A percentile compares a stretch with the other conserved stretches of the same genome.
phyloP scores from a whole-genome alignment of 345 rosid species.

The Gossypium rotundifolium region DNA sequence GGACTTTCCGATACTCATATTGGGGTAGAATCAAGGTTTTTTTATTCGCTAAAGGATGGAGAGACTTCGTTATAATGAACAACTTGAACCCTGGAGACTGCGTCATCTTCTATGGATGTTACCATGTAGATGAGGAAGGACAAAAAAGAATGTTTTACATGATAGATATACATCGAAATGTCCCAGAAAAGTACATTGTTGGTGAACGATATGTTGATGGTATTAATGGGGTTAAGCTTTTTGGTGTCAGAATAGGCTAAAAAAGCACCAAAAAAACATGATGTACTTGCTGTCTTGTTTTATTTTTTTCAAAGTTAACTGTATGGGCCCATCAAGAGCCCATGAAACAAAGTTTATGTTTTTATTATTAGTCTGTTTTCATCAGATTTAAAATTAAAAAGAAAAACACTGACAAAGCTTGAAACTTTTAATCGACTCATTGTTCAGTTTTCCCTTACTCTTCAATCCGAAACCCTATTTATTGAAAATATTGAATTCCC shows the following conservation, averaged over 20 bases:
- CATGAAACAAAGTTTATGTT: background rate
- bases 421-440: background rate
- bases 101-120: constrained; percentile 14
- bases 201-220: background rate
- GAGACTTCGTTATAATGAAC: constrained; percentile 20
- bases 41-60: constrained; percentile 21
- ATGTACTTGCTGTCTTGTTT: background rate
- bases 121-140: background rate
- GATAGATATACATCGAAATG: constrained; percentile 6
- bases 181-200: background rate
- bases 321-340: background rate
- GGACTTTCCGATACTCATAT: constrained; percentile 23
- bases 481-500: background rate
- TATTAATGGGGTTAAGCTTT: background rate
- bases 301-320: too few relatives aligned
- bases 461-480: background rate
- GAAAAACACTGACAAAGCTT: background rate
- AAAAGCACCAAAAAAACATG: background rate
- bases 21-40: constrained; percentile 11
- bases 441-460: background rate
- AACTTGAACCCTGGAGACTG: constrained; percentile 13
- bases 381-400: background rate
- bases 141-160: constrained; percentile 11
- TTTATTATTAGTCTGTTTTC: background rate
- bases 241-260: background rate